Evolutionary conservation across 192 early-diverging fungal genomes (phyloP).

Genomic region (Mortierella hygrophila): DNA sequence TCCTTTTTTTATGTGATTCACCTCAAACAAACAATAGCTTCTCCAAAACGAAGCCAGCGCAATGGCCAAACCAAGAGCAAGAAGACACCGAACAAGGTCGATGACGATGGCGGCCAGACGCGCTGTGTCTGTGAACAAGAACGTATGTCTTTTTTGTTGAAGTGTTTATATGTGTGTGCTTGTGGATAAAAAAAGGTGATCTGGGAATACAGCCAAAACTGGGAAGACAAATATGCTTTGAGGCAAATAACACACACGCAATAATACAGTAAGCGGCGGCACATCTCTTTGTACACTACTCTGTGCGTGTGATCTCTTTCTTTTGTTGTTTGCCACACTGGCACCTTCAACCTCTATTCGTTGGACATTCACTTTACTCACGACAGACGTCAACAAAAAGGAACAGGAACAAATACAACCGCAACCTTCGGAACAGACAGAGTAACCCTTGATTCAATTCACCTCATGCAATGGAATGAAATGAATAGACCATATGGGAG

Average conservation of each 20-base stretch:
- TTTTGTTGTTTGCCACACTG: neutral
- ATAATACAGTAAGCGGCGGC: too few relatives aligned
- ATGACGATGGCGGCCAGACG: constrained; percentile 64
- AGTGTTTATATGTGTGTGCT: neutral
- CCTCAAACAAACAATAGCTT: constrained; percentile 23
- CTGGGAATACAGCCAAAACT: neutral
- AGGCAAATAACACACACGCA: too few relatives aligned
- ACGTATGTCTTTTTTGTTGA: constrained; percentile 53
- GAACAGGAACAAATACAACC: neutral
- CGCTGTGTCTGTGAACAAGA: constrained; percentile 66
- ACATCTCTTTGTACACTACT: too few relatives aligned
- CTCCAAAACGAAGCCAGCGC: constrained; percentile 53
- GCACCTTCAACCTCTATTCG: neutral
- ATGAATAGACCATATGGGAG: constrained; percentile 66
- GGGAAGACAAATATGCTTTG: neutral
- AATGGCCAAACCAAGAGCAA: constrained; percentile 44
- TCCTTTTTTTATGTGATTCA: neutral
- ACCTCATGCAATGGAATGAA: neutral
- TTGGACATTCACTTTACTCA: constrained; percentile 5
- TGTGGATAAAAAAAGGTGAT: constrained; percentile 1
- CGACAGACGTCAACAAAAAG: constrained; percentile 3
- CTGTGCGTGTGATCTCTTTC: neutral
- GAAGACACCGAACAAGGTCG: constrained; percentile 33
- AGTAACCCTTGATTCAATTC: neutral
- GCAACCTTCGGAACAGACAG: too few relatives aligned